phyloP scores from a whole-genome alignment of 768 basidiomycete genomes.

The Lentinula aciculospora region DNA sequence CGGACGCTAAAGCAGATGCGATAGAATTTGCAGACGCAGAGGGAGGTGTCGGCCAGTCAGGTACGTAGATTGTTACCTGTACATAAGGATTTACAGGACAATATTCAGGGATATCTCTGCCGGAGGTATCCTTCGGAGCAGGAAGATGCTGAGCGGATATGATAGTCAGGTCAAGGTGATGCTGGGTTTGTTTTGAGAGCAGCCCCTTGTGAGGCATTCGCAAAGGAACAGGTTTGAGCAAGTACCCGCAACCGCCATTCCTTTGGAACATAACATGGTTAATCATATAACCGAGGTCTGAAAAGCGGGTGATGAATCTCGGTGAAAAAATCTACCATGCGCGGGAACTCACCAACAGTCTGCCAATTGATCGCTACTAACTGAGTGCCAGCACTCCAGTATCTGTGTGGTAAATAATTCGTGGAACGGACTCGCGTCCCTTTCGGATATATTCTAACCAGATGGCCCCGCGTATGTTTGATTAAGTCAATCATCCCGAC shows the following conservation, averaged over 20 bases:
- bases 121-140: slow-evolving; percentile 55
- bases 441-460: slow-evolving; percentile 85
- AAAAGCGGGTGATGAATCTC: not conserved
- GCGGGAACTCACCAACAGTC: slow-evolving; percentile 66
- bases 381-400: slow-evolving; percentile 87
- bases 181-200: slow-evolving; percentile 44
- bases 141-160: slow-evolving; percentile 93
- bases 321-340: not conserved
- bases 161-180: slow-evolving; percentile 61
- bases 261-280: slow-evolving; percentile 95
- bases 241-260: slow-evolving; percentile 84
- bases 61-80: slow-evolving; percentile 72
- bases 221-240: slow-evolving; percentile 82
- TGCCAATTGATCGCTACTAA: slow-evolving; percentile 97
- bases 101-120: slow-evolving; percentile 56
- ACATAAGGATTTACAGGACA: slow-evolving; percentile 67
- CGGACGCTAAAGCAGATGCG: not conserved
- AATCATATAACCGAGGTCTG: slow-evolving; percentile 87
- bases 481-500: slow-evolving; percentile 61
- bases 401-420: slow-evolving; percentile 86
- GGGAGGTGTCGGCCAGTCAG: slow-evolving; percentile 52
- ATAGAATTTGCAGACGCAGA: slow-evolving; percentile 1
- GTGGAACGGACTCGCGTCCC: slow-evolving; percentile 75
- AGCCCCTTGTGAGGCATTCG: slow-evolving; percentile 59
- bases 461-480: slow-evolving; percentile 79